phyloP scores from a whole-genome alignment of 2,329 filamentous ascomycete genomes.

The Verruconis gallopava region DNA sequence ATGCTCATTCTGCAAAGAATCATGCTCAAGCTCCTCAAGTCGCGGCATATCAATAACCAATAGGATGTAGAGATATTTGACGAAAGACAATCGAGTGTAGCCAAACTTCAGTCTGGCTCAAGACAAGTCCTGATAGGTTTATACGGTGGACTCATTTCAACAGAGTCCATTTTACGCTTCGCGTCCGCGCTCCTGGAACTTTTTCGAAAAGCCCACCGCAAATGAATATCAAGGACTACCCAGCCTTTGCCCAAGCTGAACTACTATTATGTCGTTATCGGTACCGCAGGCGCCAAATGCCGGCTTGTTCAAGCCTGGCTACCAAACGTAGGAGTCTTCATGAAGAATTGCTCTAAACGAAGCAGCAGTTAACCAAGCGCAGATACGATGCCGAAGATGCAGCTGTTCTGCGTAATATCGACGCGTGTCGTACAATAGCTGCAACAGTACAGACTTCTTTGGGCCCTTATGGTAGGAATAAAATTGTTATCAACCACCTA shows the following conservation, averaged over 20 bases:
- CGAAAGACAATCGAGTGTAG: too few species aligned
- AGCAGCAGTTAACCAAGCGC: slow-evolving; percentile 22
- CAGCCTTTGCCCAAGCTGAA: background rate
- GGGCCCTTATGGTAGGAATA: slow-evolving; percentile 95
- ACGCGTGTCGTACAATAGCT: slow-evolving; percentile 91
- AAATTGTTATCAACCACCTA: slow-evolving; percentile 99
- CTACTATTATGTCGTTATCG: slow-evolving; percentile 73
- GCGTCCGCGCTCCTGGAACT: background rate
- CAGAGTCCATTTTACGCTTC: background rate
- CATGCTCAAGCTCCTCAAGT: background rate
- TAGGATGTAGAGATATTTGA: too few species aligned
- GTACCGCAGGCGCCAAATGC: slow-evolving; percentile 90
- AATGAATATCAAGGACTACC: background rate
- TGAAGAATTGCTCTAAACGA: slow-evolving; percentile 12
- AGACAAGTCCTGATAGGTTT: too few species aligned
- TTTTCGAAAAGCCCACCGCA: background rate
- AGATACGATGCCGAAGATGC: slow-evolving; percentile 99
- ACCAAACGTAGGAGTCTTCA: slow-evolving; percentile 65
- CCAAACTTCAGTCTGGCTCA: too few species aligned
- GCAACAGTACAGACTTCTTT: slow-evolving; percentile 94
- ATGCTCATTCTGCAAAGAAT: background rate
- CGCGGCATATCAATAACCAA: too few species aligned
- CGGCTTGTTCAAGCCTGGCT: slow-evolving; percentile 89
- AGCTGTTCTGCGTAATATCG: slow-evolving; percentile 94
- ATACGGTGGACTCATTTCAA: too few species aligned